Percentiles rank a stretch among this genome's conserved stretches.
Conservation (phyloP, 768 basidiomycete genomes). For the Suillus luteus region DNA sequence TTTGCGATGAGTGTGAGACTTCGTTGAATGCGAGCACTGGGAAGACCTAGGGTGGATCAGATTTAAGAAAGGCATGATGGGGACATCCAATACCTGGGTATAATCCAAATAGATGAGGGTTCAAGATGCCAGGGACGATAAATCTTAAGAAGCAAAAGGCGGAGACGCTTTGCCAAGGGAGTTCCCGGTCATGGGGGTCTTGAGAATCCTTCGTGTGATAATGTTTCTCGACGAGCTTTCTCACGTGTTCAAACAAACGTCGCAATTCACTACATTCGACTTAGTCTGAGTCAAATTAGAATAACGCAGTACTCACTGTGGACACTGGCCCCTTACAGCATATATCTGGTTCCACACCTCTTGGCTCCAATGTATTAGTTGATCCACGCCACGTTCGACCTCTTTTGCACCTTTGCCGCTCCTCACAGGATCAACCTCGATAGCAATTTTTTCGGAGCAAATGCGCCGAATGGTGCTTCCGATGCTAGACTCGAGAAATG, state of each 20-base stretch:
- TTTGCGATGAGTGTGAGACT: conserved; percentile 86
- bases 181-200: conserved; percentile 49
- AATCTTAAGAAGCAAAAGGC: conserved; percentile 90
- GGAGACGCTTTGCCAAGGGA: conserved; percentile 82
- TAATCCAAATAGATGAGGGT: conserved; percentile 83
- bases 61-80: background rate
- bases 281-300: conserved; percentile 13
- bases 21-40: conserved; percentile 66
- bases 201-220: conserved; percentile 46
- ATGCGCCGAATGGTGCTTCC: conserved; percentile 69
- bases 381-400: conserved; percentile 65
- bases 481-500: conserved; percentile 79
- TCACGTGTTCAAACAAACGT: conserved; percentile 65
- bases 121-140: conserved; percentile 87
- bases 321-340: conserved; percentile 69
- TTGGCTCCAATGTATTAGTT: conserved; percentile 74
- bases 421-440: conserved; percentile 81
- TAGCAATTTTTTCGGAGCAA: conserved; percentile 69
- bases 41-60: conserved; percentile 54
- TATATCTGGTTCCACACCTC: conserved; percentile 85
- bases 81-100: conserved; percentile 55
- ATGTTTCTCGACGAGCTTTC: conserved; percentile 69
- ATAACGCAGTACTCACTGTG: conserved; percentile 52
- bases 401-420: conserved; percentile 62
- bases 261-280: conserved; percentile 63